Base-by-base conservation (phyloP, 345 rosid genomes). In the Punica granatum region DNA sequence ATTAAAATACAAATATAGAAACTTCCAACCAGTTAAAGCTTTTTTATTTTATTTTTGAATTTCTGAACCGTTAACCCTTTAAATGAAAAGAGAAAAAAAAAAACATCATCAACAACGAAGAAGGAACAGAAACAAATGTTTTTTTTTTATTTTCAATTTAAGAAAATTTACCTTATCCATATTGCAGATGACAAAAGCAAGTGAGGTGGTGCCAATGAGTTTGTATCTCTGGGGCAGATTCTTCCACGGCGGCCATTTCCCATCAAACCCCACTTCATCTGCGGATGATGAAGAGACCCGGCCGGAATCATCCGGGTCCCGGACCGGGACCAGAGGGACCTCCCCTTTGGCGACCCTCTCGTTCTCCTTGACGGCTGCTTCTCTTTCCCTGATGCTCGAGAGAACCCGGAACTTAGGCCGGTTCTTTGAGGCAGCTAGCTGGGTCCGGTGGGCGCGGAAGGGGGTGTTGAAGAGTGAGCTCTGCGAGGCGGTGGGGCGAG, bases 121-220 rank as follows among this genome's bases (percentile, higher is more conserved):
- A 61, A 63, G 34, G 41, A 32, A 30, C 16, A 42, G 23, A 26
- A 46, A 21, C 42, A 49, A 48, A 15, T 62, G 25, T 63, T 42
- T n/a, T 21, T 13, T 12, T n/a, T n/a, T 13, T 21, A 5, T 23
- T 36, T 15, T 0, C 21, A 15, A 56, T 21, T 26, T 23, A 41
- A 64, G 1, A 6, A n/a, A 19, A 36, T 16, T 53, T 49, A 92
- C 98, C 94, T 92, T 92, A 74, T 88, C 97, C 97, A 92, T 92
- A 75, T 88, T 90, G 75, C 98, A 87, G 69, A 92, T 86, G 78
- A 92, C 92, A 64, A 92, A 92, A 61, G 98, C 96, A 43, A 90
- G 89, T 4, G 98, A 87, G 69, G 97, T 90, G 31, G 97, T 84
- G 60, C 90, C 92, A 32, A 88, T 86, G 42, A 90, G 89, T 79